phyloP scores from a whole-genome alignment of 2,329 filamentous ascomycete genomes.

The Chrysosporium queenslandicum region DNA sequence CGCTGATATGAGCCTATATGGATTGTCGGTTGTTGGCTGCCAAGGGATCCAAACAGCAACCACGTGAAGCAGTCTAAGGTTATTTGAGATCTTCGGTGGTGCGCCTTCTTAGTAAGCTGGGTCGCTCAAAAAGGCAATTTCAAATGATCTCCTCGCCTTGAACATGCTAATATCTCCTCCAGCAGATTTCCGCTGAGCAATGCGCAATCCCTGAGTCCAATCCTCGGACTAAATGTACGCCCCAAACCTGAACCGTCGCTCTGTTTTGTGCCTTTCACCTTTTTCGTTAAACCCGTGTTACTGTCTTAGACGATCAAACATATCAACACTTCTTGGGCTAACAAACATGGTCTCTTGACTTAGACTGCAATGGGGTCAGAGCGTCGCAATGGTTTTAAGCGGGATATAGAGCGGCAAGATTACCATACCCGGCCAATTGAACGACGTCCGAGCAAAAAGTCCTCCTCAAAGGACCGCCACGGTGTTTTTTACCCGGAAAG shows the following conservation, averaged over 20 bases:
- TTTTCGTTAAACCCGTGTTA: not conserved
- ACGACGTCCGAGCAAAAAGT: constrained; percentile 39
- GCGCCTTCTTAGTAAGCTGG: not conserved
- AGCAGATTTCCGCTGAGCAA: not conserved
- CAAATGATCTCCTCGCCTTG: not conserved
- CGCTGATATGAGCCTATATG: no score
- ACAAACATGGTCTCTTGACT: not conserved
- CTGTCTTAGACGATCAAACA: not conserved
- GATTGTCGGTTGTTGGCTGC: no score
- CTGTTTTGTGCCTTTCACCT: not conserved
- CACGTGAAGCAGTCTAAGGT: no score
- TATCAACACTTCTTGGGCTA: not conserved
- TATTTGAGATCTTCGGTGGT: not conserved
- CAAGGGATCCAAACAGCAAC: no score
- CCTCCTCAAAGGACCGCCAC: constrained; percentile 39
- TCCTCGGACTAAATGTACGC: constrained; percentile 1
- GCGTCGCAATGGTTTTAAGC: constrained; percentile 33
- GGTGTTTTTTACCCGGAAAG: constrained; percentile 40
- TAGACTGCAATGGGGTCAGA: constrained; percentile 32
- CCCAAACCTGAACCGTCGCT: not conserved
- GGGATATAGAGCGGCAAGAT: constrained; percentile 33
- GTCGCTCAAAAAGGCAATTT: constrained; percentile 4
- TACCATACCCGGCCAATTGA: constrained; percentile 34
- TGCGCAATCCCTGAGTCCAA: not conserved
- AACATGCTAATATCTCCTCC: constrained; percentile 5